Evolutionary conservation across 2,329 filamentous ascomycete genomes (phyloP), one percentile per base, ranked within the genome.

Genomic region (Penicillium paneum): DNA sequence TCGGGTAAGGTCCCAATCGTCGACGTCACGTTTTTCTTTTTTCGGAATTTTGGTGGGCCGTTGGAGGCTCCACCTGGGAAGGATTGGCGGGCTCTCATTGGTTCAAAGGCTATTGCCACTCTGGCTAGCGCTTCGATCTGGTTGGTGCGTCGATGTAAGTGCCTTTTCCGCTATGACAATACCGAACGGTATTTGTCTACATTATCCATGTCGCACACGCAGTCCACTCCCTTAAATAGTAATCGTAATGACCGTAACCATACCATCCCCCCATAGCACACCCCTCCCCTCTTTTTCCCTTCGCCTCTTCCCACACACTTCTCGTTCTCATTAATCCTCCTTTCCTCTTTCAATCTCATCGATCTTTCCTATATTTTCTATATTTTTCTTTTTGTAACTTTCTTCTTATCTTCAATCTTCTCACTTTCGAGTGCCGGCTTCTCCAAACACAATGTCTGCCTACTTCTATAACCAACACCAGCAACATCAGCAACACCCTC

Each of bases 381-480:
- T 59, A 58, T 56, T 54, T 56, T 49, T 61, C 54, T 57, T 59
- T 56, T 52, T 64, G 57, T 59, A 58, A 64, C 62, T 59, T 57
- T 57, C 58, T 58, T 55, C 57, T 60, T 56, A 49, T 62, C 56
- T 54, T 55, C 50, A 59, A 55, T 51, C 56, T 59, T 56, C 63
- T 54, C 56, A 19, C 63, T 61, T 54, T 55, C 57, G 63, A 3
- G 57, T 67, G 63, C 67, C 64, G 60, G 64, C 59, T 60, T 57
- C 54, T 54, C 50, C n/a, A n/a, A 24, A 60, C 68, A 70, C 62
- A 59, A 79, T 78, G 76, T 78, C 76, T 60, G 73, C 73, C 26
- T 78, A 74, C 59, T 78, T 76, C 67, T 78, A 78, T 66, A 65
- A 68, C 59, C 77, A 78, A 59, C 74, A 77, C 54, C 73, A 78